These are phyloP conservation scores for Candida odintsovae DNA, from an alignment of 805 yeast genomes.

Conservation along the genomic window DNA sequence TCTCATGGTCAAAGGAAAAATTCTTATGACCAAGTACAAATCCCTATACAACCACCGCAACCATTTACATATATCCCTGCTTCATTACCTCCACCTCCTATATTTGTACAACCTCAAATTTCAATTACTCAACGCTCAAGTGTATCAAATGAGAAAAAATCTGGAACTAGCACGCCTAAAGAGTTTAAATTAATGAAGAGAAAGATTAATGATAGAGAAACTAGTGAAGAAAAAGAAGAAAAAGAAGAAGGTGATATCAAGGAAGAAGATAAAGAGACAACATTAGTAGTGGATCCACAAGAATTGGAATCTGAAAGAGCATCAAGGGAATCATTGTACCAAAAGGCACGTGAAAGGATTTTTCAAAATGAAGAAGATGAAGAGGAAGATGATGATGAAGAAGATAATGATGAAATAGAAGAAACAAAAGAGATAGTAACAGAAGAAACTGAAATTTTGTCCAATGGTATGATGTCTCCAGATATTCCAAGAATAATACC, in stretches of 20 bases:
- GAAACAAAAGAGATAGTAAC: slow-evolving; percentile 8
- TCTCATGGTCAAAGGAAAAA: background rate
- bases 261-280: background rate
- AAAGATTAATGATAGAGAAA: slow-evolving; percentile 1
- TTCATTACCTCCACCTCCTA: background rate
- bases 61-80: background rate
- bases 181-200: slow-evolving; percentile 24
- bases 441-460: background rate
- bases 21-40: background rate
- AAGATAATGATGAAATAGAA: slow-evolving; percentile 15
- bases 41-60: background rate
- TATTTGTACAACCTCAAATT: background rate
- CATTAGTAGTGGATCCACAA: background rate
- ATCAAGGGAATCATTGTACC: slow-evolving; percentile 38
- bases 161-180: slow-evolving; percentile 3
- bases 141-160: background rate
- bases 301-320: slow-evolving; percentile 30
- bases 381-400: slow-evolving; percentile 23
- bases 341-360: slow-evolving; percentile 33
- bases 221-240: background rate
- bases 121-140: background rate
- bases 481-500: slow-evolving; percentile 8
- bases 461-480: background rate
- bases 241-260: background rate
- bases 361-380: slow-evolving; percentile 28